These are phyloP conservation scores for Escovopsis weberi DNA, from an alignment of 2,329 filamentous ascomycete genomes.

Conservation along the genomic window DNA sequence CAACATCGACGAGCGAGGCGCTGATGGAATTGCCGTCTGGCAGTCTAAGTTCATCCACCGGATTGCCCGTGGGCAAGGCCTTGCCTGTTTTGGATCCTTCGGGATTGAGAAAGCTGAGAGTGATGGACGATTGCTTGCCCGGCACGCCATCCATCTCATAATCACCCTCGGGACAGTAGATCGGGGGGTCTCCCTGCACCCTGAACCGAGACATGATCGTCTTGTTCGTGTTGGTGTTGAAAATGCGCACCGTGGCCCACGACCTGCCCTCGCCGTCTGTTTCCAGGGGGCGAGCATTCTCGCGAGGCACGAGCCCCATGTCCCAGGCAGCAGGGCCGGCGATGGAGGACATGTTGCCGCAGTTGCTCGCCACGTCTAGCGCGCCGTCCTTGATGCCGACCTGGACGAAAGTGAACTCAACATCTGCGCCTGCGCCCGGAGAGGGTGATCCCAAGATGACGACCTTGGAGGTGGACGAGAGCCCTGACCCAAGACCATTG, in stretches of 20 bases:
- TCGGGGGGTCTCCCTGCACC: conserved; percentile 24
- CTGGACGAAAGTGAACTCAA: conserved; percentile 60
- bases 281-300: conserved; percentile 5
- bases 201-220: conserved; percentile 44
- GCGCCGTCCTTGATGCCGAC: conserved; percentile 46
- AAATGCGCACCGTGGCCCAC: conserved; percentile 39
- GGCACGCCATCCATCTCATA: conserved; percentile 51
- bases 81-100: conserved; percentile 49
- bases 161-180: conserved; percentile 26
- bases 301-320: conserved; percentile 12
- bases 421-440: conserved; percentile 25
- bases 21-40: conserved; percentile 20
- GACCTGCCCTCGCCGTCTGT: conserved; percentile 13
- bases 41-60: conserved; percentile 32
- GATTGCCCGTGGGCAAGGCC: conserved; percentile 34
- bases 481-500: conserved; percentile 54
- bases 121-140: conserved; percentile 40
- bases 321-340: conserved; percentile 40
- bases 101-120: conserved; percentile 46
- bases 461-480: conserved; percentile 56
- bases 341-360: conserved; percentile 58
- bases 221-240: conserved; percentile 60
- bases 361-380: conserved; percentile 56
- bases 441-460: conserved; percentile 45
- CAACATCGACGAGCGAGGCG: conserved; percentile 47